Evolutionary conservation across 2,329 filamentous ascomycete genomes (phyloP).

Genomic region (Fusarium torulosum): DNA sequence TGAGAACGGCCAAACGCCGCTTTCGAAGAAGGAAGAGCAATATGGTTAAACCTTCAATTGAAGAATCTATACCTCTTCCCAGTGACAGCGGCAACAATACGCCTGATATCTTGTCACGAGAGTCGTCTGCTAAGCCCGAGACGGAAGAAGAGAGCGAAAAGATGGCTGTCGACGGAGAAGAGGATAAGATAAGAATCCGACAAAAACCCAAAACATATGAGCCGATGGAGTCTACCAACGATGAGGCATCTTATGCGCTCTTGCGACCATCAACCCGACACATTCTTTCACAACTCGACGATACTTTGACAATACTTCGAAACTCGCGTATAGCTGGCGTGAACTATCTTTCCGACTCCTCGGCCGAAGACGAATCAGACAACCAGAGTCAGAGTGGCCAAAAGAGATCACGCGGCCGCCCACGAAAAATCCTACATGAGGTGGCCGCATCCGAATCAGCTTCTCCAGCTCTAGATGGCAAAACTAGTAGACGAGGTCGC

Average conservation of each 20-base stretch:
- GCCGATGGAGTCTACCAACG: constrained; percentile 75
- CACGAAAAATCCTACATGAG: constrained; percentile 34
- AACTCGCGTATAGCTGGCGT: constrained; percentile 68
- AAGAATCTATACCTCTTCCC: constrained; percentile 19
- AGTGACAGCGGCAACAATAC: constrained; percentile 28
- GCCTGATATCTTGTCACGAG: constrained; percentile 21
- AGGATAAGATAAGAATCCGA: background rate
- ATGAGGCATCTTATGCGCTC: constrained; percentile 73
- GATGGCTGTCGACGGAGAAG: constrained; percentile 14
- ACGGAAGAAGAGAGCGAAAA: constrained; percentile 37
- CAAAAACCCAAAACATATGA: constrained; percentile 49
- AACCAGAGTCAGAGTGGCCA: constrained; percentile 42
- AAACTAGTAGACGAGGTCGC: constrained; percentile 52
- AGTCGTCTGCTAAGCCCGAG: constrained; percentile 35
- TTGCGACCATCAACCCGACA: constrained; percentile 78
- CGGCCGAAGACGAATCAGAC: constrained; percentile 55
- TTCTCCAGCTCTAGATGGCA: constrained; percentile 16
- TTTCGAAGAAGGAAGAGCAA: constrained; percentile 58
- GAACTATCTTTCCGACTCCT: constrained; percentile 56
- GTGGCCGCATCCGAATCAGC: constrained; percentile 23
- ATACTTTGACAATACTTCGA: constrained; percentile 77
- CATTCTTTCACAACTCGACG: constrained; percentile 76
- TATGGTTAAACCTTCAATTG: constrained; percentile 41
- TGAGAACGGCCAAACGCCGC: constrained; percentile 75
- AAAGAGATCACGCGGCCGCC: constrained; percentile 49